Base-by-base conservation (phyloP, 1,139 yeast species). In the Yamadazyma mexicana region DNA sequence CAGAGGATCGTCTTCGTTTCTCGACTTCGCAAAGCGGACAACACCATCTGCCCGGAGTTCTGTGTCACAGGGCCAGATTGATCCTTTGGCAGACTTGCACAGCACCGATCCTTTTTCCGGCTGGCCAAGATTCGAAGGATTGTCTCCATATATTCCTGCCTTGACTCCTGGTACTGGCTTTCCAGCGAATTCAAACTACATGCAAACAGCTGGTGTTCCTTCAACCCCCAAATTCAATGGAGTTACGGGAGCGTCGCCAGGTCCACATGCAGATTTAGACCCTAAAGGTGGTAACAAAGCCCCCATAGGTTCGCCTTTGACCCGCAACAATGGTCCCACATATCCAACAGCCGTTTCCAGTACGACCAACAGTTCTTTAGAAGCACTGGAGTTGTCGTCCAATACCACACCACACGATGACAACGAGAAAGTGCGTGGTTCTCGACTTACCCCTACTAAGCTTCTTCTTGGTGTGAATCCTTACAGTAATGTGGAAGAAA, bases 401-500 rank as follows among this genome's bases (percentile, higher is more conserved):
- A n/a, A n/a, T n/a, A n/a, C n/a, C n/a, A n/a, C n/a, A n/a, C n/a
- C n/a, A n/a, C n/a, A n/a, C n/a, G n/a, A n/a, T n/a, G n/a, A n/a
- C n/a, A n/a, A n/a, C n/a, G n/a, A n/a, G n/a, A n/a, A n/a, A n/a
- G n/a, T n/a, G n/a, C n/a, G n/a, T n/a, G n/a, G n/a, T n/a, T n/a
- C n/a, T n/a, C n/a, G n/a, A n/a, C 27, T 11, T 24, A 24, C 27
- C 5, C 20, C 24, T 3, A 4, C 33, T n/a, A 34, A 27, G 20
- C 12, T 16, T 15, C 25, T 34, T 6, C 7, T 12, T n/a, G 52
- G 52, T 6, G 29, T 40, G 6, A 58, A 62, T 35, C 68, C 68
- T 1, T 61, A 55, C 42, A 50, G 46, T 16, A 47, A 49, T 26
- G 50, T 48, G 2, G 45, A 52, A 5, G 67, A 61, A 33, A 55